Base-by-base conservation (phyloP, 108 stramenopile species). In the Poteriospumella lacustris region DNA sequence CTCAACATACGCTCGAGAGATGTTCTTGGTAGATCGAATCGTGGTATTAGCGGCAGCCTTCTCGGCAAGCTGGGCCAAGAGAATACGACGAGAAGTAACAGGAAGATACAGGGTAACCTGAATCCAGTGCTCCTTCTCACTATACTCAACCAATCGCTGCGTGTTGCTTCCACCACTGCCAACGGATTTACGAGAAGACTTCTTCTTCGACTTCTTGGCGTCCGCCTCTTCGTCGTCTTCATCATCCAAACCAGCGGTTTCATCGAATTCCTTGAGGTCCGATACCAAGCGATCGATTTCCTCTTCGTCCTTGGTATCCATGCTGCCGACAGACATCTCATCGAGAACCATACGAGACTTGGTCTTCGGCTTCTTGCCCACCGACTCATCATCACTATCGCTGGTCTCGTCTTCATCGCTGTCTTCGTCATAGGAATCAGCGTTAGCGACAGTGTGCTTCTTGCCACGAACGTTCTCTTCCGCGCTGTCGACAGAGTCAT, bases 51-150 rank as follows among this genome's bases (percentile, higher is more conserved):
- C 79, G 0, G 96, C 91, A 1, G 94, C 96, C 68, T 79, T 83
- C 87, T 96, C 95, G 0, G 92, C 95, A 0, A 96, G 78, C 2
- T 92, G 93, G n/a, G 96, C 93, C 95, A 98, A 95, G 34, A 99
- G 90, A n/a, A 99, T 82, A 44, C 95, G 93, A 24, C 94, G 90
- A 19, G 43, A 39, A 83, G 43, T 12, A 1, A 68, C 70, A 0
- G 79, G 82, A 0, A 79, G 76, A 39, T 72, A 42, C 1, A 84
- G 73, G 12, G 72, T 76, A 28, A 84, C 36, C 19, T 82, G 39
- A 1, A 82, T 42, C 79, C 79, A 81, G 26, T 80, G 80, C 2
- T 60, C 40, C 39, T 75, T 75, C 31, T 67, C 64, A 15, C 15
- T 67, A 67, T 38, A 67, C n/a, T n/a, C n/a, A 38, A 19, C 9